A percentile compares a stretch with the other conserved stretches of the same genome.
These are phyloP conservation scores for Otatea glauca DNA, from an alignment of 176 grass and related monocot genomes.

Conservation along the genomic window DNA sequence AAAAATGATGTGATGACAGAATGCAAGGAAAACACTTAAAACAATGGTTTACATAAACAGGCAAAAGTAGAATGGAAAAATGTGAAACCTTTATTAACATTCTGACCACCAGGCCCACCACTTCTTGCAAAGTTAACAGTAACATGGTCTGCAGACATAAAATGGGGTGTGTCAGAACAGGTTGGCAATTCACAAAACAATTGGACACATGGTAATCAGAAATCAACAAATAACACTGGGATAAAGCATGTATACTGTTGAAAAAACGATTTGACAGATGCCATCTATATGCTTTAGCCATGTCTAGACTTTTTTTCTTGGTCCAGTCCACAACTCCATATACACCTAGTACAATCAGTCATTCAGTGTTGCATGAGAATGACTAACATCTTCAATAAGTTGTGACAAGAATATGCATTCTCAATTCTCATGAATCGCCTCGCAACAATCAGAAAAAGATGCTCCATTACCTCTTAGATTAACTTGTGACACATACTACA, in stretches of 20 bases:
- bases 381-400: constrained; percentile 24
- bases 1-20: not conserved
- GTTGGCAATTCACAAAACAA: constrained; percentile 5
- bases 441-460: not conserved
- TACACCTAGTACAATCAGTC: not conserved
- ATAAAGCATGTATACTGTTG: not conserved
- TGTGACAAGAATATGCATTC: constrained; percentile 22
- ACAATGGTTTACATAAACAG: not conserved
- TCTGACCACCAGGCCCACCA: constrained; percentile 93
- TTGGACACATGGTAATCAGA: not conserved
- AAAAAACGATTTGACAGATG: not conserved
- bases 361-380: not conserved
- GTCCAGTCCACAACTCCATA: constrained; percentile 1
- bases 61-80: constrained; percentile 1
- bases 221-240: not conserved
- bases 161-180: constrained; percentile 41
- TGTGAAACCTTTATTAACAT: constrained; percentile 90
- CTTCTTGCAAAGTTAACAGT: constrained; percentile 96
- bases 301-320: not conserved
- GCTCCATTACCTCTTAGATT: not conserved
- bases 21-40: constrained; percentile 8
- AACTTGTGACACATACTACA: not conserved
- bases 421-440: not conserved
- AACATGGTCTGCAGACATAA: constrained; percentile 70
- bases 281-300: constrained; percentile 5